These are phyloP conservation scores for Conringia planisiliqua DNA, from an alignment of 345 rosid species.

Conservation along the genomic window DNA sequence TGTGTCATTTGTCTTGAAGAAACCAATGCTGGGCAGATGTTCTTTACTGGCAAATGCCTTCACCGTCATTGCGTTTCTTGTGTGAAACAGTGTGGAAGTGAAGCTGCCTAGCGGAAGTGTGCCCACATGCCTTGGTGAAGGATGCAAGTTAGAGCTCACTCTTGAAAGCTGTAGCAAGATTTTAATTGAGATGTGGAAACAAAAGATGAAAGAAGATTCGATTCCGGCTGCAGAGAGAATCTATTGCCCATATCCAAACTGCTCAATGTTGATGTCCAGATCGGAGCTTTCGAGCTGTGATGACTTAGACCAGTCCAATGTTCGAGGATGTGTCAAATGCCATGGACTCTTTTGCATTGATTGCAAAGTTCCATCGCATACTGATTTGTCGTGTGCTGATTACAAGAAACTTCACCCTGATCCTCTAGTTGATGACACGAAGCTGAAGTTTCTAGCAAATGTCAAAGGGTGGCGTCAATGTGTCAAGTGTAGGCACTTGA, in stretches of 20 bases:
- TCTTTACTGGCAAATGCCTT: conserved; percentile 49
- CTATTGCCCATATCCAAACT: conserved; percentile 68
- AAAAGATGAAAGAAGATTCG: conserved; percentile 51
- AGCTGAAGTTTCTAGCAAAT: conserved; percentile 37
- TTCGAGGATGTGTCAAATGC: conserved; percentile 55
- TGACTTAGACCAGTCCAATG: conserved; percentile 18
- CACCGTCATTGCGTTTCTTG: conserved; percentile 65
- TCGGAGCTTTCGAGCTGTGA: conserved; percentile 33
- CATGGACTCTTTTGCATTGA: conserved; percentile 49
- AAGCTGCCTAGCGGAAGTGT: conserved; percentile 48
- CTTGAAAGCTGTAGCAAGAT: conserved; percentile 45
- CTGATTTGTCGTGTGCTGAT: conserved; percentile 39
- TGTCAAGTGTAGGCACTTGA: conserved; percentile 35
- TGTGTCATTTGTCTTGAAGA: conserved; percentile 62
- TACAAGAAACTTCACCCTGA: conserved; percentile 40
- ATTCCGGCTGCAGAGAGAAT: conserved; percentile 51
- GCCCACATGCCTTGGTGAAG: conserved; percentile 56
- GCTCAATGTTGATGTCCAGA: conserved; percentile 67
- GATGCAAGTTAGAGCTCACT: conserved; percentile 46
- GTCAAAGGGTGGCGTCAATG: conserved; percentile 44
- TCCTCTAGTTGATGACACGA: conserved; percentile 34
- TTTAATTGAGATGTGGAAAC: conserved; percentile 44
- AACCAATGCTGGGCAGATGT: conserved; percentile 36
- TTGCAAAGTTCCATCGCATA: conserved; percentile 76
- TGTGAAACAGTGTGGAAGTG: conserved; percentile 55